Percentiles rank a stretch among this genome's conserved stretches.
Evolutionary conservation across 2,329 filamentous ascomycete species (phyloP).

Genomic region (Alternaria atra): DNA sequence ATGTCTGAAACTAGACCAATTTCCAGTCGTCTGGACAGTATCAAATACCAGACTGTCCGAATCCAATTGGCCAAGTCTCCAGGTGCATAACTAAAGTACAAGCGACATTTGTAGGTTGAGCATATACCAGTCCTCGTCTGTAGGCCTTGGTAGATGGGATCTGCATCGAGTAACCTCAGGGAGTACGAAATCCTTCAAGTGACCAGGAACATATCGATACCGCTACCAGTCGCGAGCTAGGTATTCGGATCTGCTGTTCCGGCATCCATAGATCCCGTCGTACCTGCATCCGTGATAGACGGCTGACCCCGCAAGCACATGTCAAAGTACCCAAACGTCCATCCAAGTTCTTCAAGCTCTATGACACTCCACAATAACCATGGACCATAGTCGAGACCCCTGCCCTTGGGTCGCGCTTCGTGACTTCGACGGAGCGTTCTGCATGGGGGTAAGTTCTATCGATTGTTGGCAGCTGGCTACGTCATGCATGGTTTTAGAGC

Average conservation of each 20-base stretch:
- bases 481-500: constrained; percentile 8
- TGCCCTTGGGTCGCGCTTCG: constrained; percentile 87
- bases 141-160: background rate
- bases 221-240: constrained; percentile 8
- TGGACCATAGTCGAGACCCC: background rate
- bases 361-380: constrained; percentile 7
- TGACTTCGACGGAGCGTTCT: constrained; percentile 97
- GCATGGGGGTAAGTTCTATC: constrained; percentile 80
- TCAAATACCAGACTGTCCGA: background rate
- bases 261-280: constrained; percentile 9
- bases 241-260: constrained; percentile 10
- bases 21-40: background rate
- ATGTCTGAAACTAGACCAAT: background rate
- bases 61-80: background rate
- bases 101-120: no score
- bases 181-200: background rate
- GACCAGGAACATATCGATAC: background rate
- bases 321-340: constrained; percentile 2
- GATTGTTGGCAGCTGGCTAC: constrained; percentile 16
- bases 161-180: background rate
- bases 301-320: constrained; percentile 18
- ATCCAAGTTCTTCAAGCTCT: background rate
- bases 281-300: constrained; percentile 22
- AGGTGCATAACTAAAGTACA: background rate
- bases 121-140: background rate